These are phyloP conservation scores for Agaricus subrufescens DNA, from an alignment of 768 basidiomycete genomes.

Conservation along the genomic window DNA sequence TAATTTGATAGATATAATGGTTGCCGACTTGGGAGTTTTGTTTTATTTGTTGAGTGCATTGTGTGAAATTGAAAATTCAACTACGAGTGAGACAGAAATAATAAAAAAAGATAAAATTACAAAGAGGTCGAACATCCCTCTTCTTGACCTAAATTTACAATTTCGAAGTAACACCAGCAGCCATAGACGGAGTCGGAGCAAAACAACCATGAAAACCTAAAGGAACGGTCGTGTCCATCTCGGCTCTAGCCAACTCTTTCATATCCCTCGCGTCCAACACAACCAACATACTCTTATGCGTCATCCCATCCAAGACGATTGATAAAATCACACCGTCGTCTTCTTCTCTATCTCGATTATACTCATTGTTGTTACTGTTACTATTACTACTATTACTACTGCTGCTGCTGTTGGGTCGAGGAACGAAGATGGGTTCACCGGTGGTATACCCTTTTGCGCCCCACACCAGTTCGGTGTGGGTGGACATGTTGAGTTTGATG, in stretches of 20 bases:
- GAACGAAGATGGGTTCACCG: slow-evolving; percentile 1
- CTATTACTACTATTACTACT: not conserved
- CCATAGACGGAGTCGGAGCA: not conserved
- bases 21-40: no score
- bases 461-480: not conserved
- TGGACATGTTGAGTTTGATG: slow-evolving; percentile 1
- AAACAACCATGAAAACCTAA: slow-evolving; percentile 3
- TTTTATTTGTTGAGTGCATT: no score
- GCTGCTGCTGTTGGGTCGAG: not conserved
- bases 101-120: no score
- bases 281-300: slow-evolving; percentile 4
- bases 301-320: not conserved
- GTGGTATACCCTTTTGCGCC: slow-evolving; percentile 4
- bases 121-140: no score
- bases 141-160: no score
- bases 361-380: not conserved
- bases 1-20: no score
- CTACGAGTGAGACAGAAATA: no score
- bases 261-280: slow-evolving; percentile 3
- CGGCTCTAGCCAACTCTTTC: slow-evolving; percentile 2
- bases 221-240: slow-evolving; percentile 3
- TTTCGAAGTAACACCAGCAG: not conserved
- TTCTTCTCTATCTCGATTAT: not conserved
- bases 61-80: no score
- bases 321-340: slow-evolving; percentile 2